Conservation (phyloP, 2,329 filamentous ascomycete genomes). For the Alternaria metachromatica region DNA sequence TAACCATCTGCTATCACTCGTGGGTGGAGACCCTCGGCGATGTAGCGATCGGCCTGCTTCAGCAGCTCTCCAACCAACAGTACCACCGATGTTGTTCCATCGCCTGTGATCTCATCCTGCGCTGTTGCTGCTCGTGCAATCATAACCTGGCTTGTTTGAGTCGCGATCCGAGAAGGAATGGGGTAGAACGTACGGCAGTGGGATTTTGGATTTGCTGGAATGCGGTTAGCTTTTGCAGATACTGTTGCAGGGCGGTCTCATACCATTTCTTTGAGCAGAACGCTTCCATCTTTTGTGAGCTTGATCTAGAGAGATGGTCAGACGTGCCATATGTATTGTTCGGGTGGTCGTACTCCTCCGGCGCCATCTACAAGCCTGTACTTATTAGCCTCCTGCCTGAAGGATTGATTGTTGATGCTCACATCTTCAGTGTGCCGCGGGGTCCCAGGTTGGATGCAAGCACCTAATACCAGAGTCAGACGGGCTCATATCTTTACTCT, state of each 20-base stretch:
- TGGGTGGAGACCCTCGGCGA: slow-evolving; percentile 95
- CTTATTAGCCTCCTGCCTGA: slow-evolving; percentile 35
- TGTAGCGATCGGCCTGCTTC: slow-evolving; percentile 97
- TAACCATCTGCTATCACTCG: slow-evolving; percentile 97
- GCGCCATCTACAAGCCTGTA: slow-evolving; percentile 67
- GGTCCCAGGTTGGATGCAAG: slow-evolving; percentile 96
- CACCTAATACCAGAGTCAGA: slow-evolving; percentile 67
- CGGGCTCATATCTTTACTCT: neutral
- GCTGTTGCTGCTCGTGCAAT: slow-evolving; percentile 86
- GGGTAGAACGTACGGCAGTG: slow-evolving; percentile 71
- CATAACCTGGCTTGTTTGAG: slow-evolving; percentile 60
- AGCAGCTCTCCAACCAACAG: slow-evolving; percentile 93
- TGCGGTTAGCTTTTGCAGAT: slow-evolving; percentile 15
- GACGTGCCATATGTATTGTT: slow-evolving; percentile 12
- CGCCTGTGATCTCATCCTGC: slow-evolving; percentile 97
- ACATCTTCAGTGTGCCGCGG: slow-evolving; percentile 96
- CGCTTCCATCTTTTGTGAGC: slow-evolving; percentile 97
- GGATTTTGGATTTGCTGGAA: slow-evolving; percentile 91
- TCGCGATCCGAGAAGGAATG: neutral
- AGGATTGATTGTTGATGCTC: slow-evolving; percentile 62
- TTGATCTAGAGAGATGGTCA: slow-evolving; percentile 72
- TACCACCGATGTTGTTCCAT: slow-evolving; percentile 96
- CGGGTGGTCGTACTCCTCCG: slow-evolving; percentile 57
- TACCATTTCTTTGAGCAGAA: slow-evolving; percentile 73
- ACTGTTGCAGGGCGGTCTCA: slow-evolving; percentile 24